Evolutionary conservation across 75 land plant genomes (phyloP), one percentile per base, ranked within the genome.

Genomic region (Ceratopteris richardii): DNA sequence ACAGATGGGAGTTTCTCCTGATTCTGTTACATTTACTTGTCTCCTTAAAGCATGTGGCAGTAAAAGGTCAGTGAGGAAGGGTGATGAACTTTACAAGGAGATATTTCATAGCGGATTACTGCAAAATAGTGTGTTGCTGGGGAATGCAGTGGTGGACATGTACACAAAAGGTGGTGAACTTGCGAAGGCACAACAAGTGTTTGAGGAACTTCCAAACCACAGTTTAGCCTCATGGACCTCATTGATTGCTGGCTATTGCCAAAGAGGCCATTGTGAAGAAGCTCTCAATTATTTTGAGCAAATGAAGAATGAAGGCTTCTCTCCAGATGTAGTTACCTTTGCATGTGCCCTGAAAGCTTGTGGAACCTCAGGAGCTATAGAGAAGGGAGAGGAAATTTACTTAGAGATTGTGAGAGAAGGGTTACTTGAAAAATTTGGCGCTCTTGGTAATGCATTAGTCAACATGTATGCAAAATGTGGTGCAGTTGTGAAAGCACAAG

Each of bases 71-170:
- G 23, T 33, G 2, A 14, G 36, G n/a, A 31, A 39, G 14, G 42
- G 61, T 46, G 50, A 46, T 18, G 50, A 46, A 46, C 18, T 46
- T 46, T 21, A 46, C 31, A 27, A 51, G 10, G 39, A 66, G 28
- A 17, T 54, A 5, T 58, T 30, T 18, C 48, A 37, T 27, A 56
- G 13, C 26, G 22, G 40, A 18, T 48, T 37, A 11, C 44, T 42
- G 51, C 37, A 65, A 3, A 52, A 23, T 17, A 12, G 40, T 44
- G 17, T 25, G 29, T 18, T 1, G 50, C 67, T 86, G 4, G 62
- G 60, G 33, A 86, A 79, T 73, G 75, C 82, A 3, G 40, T 86
- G 43, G 79, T 86, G 22, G 79, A 79, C 7, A 79, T 82, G 85
- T 86, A 86, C 58, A 57, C 80, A 0, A 73, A 75, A 26, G 78